Evolutionary conservation across 2,329 filamentous ascomycete genomes (phyloP).

Genomic region (Trichoderma sp.): DNA sequence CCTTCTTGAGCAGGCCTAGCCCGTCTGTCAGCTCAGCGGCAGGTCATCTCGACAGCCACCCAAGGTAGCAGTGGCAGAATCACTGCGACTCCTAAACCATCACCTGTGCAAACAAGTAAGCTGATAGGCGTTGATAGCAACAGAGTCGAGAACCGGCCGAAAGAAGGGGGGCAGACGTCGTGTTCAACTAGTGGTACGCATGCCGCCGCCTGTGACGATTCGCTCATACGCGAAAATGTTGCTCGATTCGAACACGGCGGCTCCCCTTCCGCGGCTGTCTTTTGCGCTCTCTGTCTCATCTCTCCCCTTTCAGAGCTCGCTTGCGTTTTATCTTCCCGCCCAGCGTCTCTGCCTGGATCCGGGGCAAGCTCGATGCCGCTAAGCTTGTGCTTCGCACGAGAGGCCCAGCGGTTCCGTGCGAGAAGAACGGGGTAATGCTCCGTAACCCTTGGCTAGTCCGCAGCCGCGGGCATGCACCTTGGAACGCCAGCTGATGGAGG

Average conservation of each 20-base stretch:
- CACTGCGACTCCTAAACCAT: not conserved
- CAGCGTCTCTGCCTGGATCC: not conserved
- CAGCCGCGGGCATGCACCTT: not conserved
- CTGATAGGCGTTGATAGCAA: slow-evolving; percentile 8
- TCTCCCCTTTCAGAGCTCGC: not conserved
- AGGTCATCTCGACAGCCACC: not conserved
- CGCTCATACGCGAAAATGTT: not conserved
- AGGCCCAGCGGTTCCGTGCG: not conserved
- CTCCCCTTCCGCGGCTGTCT: not conserved
- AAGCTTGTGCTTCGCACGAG: not conserved
- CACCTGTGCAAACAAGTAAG: slow-evolving; percentile 1
- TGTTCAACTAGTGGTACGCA: not conserved
- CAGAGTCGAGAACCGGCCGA: not conserved
- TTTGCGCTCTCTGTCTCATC: not conserved
- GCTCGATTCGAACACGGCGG: not conserved
- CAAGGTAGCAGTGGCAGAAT: not conserved
- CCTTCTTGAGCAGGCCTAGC: slow-evolving; percentile 18
- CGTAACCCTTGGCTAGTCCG: not conserved
- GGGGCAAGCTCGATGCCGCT: not conserved
- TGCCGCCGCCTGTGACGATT: not conserved
- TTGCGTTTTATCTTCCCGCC: not conserved
- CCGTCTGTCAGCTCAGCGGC: slow-evolving; percentile 15
- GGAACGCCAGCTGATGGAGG: slow-evolving; percentile 15
- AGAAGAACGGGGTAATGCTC: slow-evolving; percentile 7
- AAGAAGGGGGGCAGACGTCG: not conserved